Percentiles rank a stretch among this genome's conserved stretches.
Conservation (phyloP, 169 alveolate species). For the Eimeria maxima region DNA sequence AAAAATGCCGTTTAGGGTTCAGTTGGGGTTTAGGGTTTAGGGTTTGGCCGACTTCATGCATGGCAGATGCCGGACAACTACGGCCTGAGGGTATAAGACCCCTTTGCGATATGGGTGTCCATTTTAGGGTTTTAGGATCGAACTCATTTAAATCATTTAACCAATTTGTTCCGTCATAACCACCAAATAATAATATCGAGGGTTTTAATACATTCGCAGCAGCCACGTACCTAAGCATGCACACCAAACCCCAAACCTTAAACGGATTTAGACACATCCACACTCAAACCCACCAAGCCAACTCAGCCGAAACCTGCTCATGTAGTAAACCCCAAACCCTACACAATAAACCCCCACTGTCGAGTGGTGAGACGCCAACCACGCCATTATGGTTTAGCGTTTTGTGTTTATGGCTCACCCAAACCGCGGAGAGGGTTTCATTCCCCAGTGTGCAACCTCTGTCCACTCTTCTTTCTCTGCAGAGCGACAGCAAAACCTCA, state of each 20-base stretch:
- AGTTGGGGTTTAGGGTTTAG: constrained; percentile 28
- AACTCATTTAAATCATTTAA: constrained; percentile 91
- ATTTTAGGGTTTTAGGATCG: constrained; percentile 86
- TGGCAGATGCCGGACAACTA: constrained; percentile 88
- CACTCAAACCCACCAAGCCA: too few relatives aligned
- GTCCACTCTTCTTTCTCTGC: constrained; percentile 66
- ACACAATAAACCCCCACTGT: background rate
- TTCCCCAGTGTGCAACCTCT: constrained; percentile 70
- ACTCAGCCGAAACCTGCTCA: background rate
- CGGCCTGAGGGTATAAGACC: constrained; percentile 87
- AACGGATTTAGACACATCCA: background rate
- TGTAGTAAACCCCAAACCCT: constrained; percentile 32
- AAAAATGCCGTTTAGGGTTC: background rate
- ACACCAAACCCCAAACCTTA: constrained; percentile 83
- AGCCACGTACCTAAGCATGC: constrained; percentile 54
- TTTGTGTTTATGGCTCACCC: constrained; percentile 27
- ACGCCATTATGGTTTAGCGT: constrained; percentile 34
- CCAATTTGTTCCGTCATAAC: constrained; percentile 93
- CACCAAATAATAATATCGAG: constrained; percentile 91
- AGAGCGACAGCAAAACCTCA: background rate
- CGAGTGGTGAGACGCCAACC: too few relatives aligned
- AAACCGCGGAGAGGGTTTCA: constrained; percentile 79
- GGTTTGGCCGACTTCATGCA: constrained; percentile 84
- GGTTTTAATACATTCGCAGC: constrained; percentile 84
- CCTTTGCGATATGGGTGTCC: constrained; percentile 82